A percentile compares a stretch with the other conserved stretches of the same genome.
Evolutionary conservation across 2,329 filamentous ascomycete genomes (phyloP).

Genomic region (Fusarium devonianum): DNA sequence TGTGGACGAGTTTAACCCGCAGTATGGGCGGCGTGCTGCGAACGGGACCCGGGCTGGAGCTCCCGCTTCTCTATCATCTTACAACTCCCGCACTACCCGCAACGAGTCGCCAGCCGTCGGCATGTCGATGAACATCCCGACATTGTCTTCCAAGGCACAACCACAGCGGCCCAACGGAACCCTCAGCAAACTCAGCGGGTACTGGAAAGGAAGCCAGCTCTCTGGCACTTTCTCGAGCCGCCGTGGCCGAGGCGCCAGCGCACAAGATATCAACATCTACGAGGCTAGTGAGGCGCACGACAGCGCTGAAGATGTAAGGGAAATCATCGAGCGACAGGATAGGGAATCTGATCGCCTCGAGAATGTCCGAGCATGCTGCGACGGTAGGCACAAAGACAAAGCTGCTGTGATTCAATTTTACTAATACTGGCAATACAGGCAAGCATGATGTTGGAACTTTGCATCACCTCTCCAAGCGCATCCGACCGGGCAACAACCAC

Average conservation of each 20-base stretch:
- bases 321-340: conserved; percentile 81
- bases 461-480: conserved; percentile 55
- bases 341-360: conserved; percentile 81
- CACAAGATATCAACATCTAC: conserved; percentile 59
- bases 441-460: conserved; percentile 77
- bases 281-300: conserved; percentile 72
- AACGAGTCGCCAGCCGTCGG: conserved; percentile 67
- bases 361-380: conserved; percentile 96
- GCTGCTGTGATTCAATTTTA: conserved; percentile 20
- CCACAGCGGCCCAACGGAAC: conserved; percentile 54
- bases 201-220: conserved; percentile 60
- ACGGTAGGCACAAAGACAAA: conserved; percentile 69
- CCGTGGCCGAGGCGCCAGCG: conserved; percentile 58
- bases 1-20: conserved; percentile 83
- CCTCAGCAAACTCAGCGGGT: conserved; percentile 66
- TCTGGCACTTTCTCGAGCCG: conserved; percentile 62
- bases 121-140: conserved; percentile 61
- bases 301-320: conserved; percentile 82
- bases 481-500: conserved; percentile 49
- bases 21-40: conserved; percentile 49
- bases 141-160: conserved; percentile 59
- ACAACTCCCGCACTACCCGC: conserved; percentile 76
- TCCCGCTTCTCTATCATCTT: conserved; percentile 76
- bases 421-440: conserved; percentile 54
- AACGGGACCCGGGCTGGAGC: conserved; percentile 58